Base-by-base conservation (phyloP, 2,329 filamentous ascomycete species). In the Fusarium chuoi region DNA sequence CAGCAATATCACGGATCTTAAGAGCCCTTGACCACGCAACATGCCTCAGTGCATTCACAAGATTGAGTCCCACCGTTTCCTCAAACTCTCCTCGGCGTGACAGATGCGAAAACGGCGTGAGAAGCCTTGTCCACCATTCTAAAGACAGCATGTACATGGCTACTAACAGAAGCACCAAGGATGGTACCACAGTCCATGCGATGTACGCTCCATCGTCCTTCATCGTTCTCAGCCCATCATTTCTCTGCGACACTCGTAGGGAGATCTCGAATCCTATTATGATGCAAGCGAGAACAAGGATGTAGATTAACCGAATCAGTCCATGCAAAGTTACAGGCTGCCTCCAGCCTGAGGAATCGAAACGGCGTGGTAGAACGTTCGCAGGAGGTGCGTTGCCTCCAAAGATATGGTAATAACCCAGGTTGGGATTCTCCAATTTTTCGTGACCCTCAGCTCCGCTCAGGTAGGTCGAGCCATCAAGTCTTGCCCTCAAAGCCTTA, bases 391-490 rank as follows among this genome's bases (percentile, higher is more conserved):
- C 65, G 33, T 67, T 79, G 26, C 78, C 76, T 15, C 77, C 78
- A 41, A 75, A 78, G 28, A 79, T 73, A 28, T 79, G 78, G 55
- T 78, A 79, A 46, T 74, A 78, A 3, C 77, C 77, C 42, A 68
- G 15, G 20, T 68, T 77, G 4, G 73, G 61, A 11, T 72, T 70
- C 15, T 75, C 75, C 7, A 78, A 63, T 42, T 80, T 79, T 55
- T 83, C 81, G 42, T 83, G 81, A 0, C 81, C 75, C 55, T 83
- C 82, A 12, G 83, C 79, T 17, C 82, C 81, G 6, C 77, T 81
- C 17, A 78, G 80, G 48, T 80, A 84, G 2, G 74, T 61, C 10
- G 76, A 78, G 3, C 75, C 77, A 0, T 71, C 63, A 4, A 84
- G 70, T 18, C 78, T 77, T 33, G 78, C 70, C 7, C 73, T 71